Base-by-base conservation (phyloP, 768 basidiomycete species). In the Agaricus subrufescens region DNA sequence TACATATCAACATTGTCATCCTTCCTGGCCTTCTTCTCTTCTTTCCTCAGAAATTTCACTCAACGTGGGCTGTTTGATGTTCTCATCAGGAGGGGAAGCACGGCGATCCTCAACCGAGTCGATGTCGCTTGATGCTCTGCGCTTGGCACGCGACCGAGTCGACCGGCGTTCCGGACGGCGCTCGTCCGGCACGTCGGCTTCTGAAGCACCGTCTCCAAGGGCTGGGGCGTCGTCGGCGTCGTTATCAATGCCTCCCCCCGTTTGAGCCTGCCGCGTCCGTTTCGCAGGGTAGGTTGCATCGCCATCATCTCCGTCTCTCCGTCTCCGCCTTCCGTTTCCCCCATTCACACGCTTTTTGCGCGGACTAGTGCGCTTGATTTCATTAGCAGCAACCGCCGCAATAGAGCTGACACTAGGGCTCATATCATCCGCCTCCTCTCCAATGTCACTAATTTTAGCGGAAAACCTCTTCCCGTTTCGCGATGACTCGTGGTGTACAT, bases 201-300 rank as follows among this genome's bases (percentile, higher is more conserved):
- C 54, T 47, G 47, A 46, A 19, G 46, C 39, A 29, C 29, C 54
- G 49, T 56, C 54, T 26, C 39, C 47, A 34, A 46, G 52, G 26
- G 27, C 19, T 26, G 40, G 40, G 12, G 10, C n/a, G 19, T 42
- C 54, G 30, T 56, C 47, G 12, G 49, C 15, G 19, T 56, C 54
- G 30, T 42, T 56, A 12, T 56, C 54, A 29, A 49, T 47, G n/a
- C 15, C 53, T 25, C 46, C 47, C 4, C 46, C 54, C 19, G 10
- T 47, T 43, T 47, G 54, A 5, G 46, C 43, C 15, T 56, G 54
- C 27, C 86, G 78, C 19, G 82, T 75, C 26, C 84, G 77, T 69
- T 86, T 88, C 10, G 85, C 82, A n/a, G 86, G 85, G 63, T 86
- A 87, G n/a, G 81, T 79, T 1, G 80, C 76, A 59, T 87, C 85